Evolutionary conservation across 192 early-diverging fungal species (phyloP).

Genomic region (Funneliformis geosporum): DNA sequence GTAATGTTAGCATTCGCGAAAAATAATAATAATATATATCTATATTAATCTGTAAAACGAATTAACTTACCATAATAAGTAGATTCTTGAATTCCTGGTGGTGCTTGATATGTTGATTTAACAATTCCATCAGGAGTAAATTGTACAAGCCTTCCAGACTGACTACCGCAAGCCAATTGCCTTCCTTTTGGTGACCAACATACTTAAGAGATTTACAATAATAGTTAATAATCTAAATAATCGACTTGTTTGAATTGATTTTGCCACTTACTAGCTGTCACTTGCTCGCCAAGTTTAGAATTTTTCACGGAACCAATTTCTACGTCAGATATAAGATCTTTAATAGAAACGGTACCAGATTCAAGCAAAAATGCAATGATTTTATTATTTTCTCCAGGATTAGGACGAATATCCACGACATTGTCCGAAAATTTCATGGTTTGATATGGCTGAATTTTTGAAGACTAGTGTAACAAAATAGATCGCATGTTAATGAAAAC

Average conservation of each 20-base stretch:
- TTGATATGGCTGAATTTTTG: slow-evolving; percentile 44
- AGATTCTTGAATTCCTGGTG: slow-evolving; percentile 22
- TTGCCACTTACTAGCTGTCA: slow-evolving; percentile 24
- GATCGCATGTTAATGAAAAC: background rate
- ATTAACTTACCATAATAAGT: slow-evolving; percentile 1
- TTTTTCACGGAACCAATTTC: background rate
- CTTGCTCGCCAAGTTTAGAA: slow-evolving; percentile 6
- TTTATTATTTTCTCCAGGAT: slow-evolving; percentile 52
- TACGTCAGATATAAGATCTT: background rate
- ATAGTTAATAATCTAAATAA: background rate
- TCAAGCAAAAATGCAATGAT: slow-evolving; percentile 56
- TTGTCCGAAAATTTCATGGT: slow-evolving; percentile 43
- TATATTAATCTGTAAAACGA: too few species aligned
- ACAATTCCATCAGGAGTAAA: slow-evolving; percentile 61
- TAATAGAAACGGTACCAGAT: slow-evolving; percentile 36
- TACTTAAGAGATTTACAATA: background rate
- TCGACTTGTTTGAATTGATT: background rate
- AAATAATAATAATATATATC: background rate
- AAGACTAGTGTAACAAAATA: slow-evolving; percentile 32
- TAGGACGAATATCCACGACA: slow-evolving; percentile 65
- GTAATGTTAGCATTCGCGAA: background rate
- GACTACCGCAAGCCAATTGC: slow-evolving; percentile 77
- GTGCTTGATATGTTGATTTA: slow-evolving; percentile 40
- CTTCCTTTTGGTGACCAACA: slow-evolving; percentile 89
- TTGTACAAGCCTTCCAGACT: slow-evolving; percentile 60